These are phyloP conservation scores for Diospyros kaki DNA, from an alignment of 148 eudicot genomes.

Conservation along the genomic window DNA sequence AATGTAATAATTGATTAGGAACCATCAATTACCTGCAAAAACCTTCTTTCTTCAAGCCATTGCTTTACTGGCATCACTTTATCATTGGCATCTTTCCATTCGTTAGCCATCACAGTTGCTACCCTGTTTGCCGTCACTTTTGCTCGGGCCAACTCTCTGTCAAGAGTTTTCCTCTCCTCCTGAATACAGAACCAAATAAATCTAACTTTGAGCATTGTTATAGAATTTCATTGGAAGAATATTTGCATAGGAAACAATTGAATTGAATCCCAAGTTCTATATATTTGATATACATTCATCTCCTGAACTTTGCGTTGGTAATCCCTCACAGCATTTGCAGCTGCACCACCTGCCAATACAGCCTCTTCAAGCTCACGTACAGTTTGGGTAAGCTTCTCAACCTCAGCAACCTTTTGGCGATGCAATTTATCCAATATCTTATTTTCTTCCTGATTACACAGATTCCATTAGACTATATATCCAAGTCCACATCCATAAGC, in stretches of 20 bases:
- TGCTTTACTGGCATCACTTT: constrained; percentile 76
- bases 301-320: constrained; percentile 73
- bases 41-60: constrained; percentile 69
- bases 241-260: neutral
- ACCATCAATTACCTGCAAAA: constrained; percentile 41
- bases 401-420: constrained; percentile 70
- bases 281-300: constrained; percentile 45
- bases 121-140: constrained; percentile 73
- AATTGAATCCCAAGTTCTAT: neutral
- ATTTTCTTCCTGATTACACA: constrained; percentile 50
- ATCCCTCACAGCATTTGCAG: constrained; percentile 74
- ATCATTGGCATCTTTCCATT: constrained; percentile 72
- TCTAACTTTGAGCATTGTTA: neutral
- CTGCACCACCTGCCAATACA: constrained; percentile 75
- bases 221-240: neutral
- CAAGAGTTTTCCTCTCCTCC: constrained; percentile 70
- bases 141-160: constrained; percentile 64
- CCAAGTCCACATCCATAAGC: neutral
- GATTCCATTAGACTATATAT: neutral
- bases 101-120: constrained; percentile 66
- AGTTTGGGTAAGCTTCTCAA: constrained; percentile 64
- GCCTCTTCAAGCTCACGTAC: constrained; percentile 73
- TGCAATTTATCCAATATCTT: constrained; percentile 67
- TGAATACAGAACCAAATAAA: constrained; percentile 9
- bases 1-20: neutral